These are phyloP conservation scores for Entelexis sorbosivorans DNA, from an alignment of 1,139 yeast species.

Conservation along the genomic window DNA sequence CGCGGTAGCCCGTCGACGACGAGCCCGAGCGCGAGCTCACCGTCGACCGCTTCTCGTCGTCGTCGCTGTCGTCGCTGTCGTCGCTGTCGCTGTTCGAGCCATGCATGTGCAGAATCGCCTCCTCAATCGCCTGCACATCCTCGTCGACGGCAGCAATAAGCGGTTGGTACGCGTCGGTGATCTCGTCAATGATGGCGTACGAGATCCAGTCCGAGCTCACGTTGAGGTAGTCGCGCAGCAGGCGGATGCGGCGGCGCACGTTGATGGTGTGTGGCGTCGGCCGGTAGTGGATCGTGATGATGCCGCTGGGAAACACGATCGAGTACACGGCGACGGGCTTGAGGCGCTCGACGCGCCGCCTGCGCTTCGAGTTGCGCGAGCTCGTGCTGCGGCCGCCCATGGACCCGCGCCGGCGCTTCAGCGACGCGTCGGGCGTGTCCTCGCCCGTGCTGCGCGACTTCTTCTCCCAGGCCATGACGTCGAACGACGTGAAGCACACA, in stretches of 20 bases:
- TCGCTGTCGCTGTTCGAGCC: slow-evolving; percentile 36
- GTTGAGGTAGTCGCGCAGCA: slow-evolving; percentile 74
- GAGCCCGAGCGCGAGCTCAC: slow-evolving; percentile 18
- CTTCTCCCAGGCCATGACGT: slow-evolving; percentile 17
- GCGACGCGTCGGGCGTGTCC: slow-evolving; percentile 2
- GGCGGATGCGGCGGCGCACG: slow-evolving; percentile 83
- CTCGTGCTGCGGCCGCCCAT: slow-evolving; percentile 17
- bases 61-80: slow-evolving; percentile 28
- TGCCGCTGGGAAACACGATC: slow-evolving; percentile 82
- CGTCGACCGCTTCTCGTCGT: slow-evolving; percentile 13
- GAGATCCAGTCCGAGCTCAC: slow-evolving; percentile 96
- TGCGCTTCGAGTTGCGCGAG: slow-evolving; percentile 3
- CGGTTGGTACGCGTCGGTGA: slow-evolving; percentile 95
- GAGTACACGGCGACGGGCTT: slow-evolving; percentile 89
- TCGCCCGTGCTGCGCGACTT: neutral
- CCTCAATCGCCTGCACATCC: slow-evolving; percentile 83
- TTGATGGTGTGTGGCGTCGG: slow-evolving; percentile 95
- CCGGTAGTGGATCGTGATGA: slow-evolving; percentile 83
- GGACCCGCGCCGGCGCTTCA: slow-evolving; percentile 16
- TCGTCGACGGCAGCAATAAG: slow-evolving; percentile 87
- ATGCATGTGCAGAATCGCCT: slow-evolving; percentile 77
- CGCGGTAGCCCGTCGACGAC: slow-evolving; percentile 44
- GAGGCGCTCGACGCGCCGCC: slow-evolving; percentile 35
- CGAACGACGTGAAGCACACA: slow-evolving; percentile 51
- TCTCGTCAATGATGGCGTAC: slow-evolving; percentile 90